These are phyloP conservation scores for Rhododendron mucronatum DNA, from an alignment of 148 eudicot species.

Conservation along the genomic window DNA sequence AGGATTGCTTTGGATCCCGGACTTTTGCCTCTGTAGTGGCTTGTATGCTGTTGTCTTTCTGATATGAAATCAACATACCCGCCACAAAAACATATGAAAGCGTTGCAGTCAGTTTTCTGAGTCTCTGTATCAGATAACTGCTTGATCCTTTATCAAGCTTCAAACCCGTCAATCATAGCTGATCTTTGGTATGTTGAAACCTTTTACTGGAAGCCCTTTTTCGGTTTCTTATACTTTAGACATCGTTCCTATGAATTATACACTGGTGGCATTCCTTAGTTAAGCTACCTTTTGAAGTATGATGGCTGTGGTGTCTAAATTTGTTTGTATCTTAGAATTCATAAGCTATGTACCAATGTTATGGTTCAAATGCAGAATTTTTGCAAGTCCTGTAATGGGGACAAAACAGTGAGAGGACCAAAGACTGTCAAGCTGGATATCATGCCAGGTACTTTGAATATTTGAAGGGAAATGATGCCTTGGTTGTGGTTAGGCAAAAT, in stretches of 20 bases:
- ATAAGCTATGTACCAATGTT: not conserved
- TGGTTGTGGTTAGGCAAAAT: not conserved
- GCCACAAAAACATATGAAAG: not conserved
- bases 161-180: not conserved
- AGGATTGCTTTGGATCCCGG: not conserved
- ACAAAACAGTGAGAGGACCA: constrained; percentile 28
- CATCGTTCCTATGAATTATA: not conserved
- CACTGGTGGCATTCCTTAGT: not conserved
- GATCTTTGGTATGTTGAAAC: not conserved
- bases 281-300: not conserved
- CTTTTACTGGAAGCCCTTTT: not conserved
- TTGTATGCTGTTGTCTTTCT: not conserved
- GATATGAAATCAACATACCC: not conserved
- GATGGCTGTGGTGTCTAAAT: not conserved
- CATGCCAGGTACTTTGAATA: constrained; percentile 38
- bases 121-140: not conserved
- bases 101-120: not conserved
- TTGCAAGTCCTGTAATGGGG: constrained; percentile 51
- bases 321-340: not conserved
- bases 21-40: not conserved
- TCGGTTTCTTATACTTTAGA: too few relatives aligned
- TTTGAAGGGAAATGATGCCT: not conserved
- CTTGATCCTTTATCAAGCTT: not conserved
- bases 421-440: constrained; percentile 44
- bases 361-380: constrained; percentile 24